Conservation (phyloP, 2,329 filamentous ascomycete species). For the Aspergillus chevalieri region DNA sequence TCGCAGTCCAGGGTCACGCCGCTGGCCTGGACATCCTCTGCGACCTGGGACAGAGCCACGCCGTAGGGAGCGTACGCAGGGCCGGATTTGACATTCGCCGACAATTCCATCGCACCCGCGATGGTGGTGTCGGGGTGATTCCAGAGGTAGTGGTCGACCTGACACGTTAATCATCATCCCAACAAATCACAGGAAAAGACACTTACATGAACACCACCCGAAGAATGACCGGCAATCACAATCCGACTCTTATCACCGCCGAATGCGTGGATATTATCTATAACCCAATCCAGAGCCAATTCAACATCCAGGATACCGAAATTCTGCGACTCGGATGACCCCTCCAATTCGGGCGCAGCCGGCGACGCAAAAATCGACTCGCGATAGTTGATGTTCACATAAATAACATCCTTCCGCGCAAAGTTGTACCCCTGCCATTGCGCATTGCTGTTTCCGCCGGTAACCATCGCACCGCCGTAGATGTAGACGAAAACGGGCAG, state of each 20-base stretch:
- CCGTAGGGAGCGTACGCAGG: constrained; percentile 13
- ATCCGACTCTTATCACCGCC: constrained; percentile 17
- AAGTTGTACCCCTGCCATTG: constrained; percentile 20
- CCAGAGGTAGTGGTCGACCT: constrained; percentile 19
- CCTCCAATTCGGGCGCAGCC: constrained; percentile 14
- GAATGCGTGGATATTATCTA: constrained; percentile 17
- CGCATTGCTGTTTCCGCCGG: constrained; percentile 16
- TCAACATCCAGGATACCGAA: constrained; percentile 18
- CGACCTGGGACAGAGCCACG: constrained; percentile 13
- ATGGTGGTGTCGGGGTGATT: constrained; percentile 17
- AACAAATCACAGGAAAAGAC: background rate
- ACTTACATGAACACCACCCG: constrained; percentile 11
- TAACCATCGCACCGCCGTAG: constrained; percentile 58
- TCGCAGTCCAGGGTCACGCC: constrained; percentile 12
- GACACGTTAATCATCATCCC: background rate
- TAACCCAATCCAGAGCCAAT: constrained; percentile 14
- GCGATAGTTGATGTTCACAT: constrained; percentile 19
- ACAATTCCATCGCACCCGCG: constrained; percentile 18
- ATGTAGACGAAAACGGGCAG: constrained; percentile 44
- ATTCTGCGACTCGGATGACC: constrained; percentile 14
- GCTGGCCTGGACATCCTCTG: constrained; percentile 13
- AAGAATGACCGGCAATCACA: constrained; percentile 17
- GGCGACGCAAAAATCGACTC: constrained; percentile 18
- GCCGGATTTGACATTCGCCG: constrained; percentile 16
- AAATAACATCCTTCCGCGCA: constrained; percentile 17